Percentiles rank a stretch among this genome's conserved stretches.
Evolutionary conservation across 78 protist genomes (phyloP).

Genomic region (Polysphondylium violaceum): DNA sequence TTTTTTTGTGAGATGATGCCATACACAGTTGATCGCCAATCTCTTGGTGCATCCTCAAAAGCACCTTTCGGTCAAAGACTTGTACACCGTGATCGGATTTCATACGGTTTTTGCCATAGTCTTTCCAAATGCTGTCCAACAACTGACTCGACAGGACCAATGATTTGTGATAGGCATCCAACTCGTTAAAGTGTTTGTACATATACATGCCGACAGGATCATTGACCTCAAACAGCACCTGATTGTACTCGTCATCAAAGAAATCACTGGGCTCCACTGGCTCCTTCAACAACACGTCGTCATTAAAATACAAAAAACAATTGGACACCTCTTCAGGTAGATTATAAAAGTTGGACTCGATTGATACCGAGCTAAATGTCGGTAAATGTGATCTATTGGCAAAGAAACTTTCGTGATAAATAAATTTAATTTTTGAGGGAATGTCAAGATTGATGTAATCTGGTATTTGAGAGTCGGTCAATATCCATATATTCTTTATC

Average conservation of each 20-base stretch:
- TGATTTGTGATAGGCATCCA: neutral
- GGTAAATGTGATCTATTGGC: constrained; percentile 44
- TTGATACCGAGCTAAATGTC: constrained; percentile 28
- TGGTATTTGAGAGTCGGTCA: constrained; percentile 23
- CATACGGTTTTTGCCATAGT: neutral
- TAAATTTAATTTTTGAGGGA: neutral
- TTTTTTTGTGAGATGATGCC: constrained; percentile 7
- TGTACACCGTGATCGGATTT: constrained; percentile 57
- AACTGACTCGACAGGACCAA: neutral
- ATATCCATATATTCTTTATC: constrained; percentile 9
- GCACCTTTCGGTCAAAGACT: constrained; percentile 19
- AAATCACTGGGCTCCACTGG: constrained; percentile 33
- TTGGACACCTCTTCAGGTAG: constrained; percentile 31
- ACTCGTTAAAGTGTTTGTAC: neutral
- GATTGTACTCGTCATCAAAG: constrained; percentile 40
- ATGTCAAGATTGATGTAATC: neutral
- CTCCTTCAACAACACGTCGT: constrained; percentile 22
- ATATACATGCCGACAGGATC: neutral
- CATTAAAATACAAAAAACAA: constrained; percentile 57
- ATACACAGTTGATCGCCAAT: neutral
- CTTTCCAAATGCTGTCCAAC: neutral
- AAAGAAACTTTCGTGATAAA: constrained; percentile 13
- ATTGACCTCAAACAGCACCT: neutral
- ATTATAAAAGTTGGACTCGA: constrained; percentile 48
- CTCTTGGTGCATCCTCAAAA: constrained; percentile 10